Evolutionary conservation across 768 basidiomycete genomes (phyloP), one percentile per base, ranked within the genome.

Genomic region (Epithele typhae): DNA sequence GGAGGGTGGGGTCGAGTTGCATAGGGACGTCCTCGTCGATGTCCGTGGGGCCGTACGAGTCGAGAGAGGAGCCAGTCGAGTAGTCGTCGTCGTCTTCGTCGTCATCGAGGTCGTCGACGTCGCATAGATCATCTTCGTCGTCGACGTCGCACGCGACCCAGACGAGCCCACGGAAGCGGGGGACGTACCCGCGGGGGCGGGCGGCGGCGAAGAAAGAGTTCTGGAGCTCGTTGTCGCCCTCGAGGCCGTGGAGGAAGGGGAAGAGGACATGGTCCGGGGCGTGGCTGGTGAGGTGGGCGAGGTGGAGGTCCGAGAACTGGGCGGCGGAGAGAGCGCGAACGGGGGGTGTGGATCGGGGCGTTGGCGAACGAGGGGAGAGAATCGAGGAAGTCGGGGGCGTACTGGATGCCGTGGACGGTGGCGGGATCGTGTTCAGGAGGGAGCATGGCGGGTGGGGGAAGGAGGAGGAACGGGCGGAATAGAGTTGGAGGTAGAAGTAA

Each of bases 211-310:
- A 94, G 73, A 93, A 93, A 18, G 76, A 72, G 58, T 87, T 89
- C 68, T 92, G 91, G 0, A 82, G 81, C 14, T 77, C 66, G 59
- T 91, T 90, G 48, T 82, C 75, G 53, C 88, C 84, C 58, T 93
- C 91, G 50, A 93, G 73, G 36, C 91, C 88, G 58, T 93, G 92
- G 14, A 92, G 68, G 68, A 92, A 95, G 0, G 92, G 92, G 63
- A 95, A 95, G 47, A 93, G 78, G 55, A 84, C 75, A 33, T 75
- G 72, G 68, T 95, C 92, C 0, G 86, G 85, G 1, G 88, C 79
- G 64, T 93, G 87, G 1, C 79, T 67, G 48, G 77, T 72, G 52
- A 80, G 69, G 53, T 88, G 78, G n/a, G 70, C 63, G 56, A 79
- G 73, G 46, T 86, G 83, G 41, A 92, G 65, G 17, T 70, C 60